A percentile compares a stretch with the other conserved stretches of the same genome.
These are phyloP conservation scores for Wickerhamomyces bovis DNA, from an alignment of 805 yeast genomes.

Conservation along the genomic window DNA sequence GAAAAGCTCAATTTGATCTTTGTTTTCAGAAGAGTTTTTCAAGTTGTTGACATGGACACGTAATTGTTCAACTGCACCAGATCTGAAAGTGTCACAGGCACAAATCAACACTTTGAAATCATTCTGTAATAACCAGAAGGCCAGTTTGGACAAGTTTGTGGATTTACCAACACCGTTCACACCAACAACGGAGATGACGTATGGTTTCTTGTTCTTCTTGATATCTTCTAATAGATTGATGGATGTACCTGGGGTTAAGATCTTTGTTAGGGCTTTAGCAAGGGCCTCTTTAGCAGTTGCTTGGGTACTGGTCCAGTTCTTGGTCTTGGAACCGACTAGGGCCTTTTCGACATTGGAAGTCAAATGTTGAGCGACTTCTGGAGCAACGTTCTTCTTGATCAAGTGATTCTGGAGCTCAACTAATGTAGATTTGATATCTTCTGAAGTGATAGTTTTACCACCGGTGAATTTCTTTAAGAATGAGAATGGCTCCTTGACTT, in stretches of 20 bases:
- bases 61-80: slow-evolving; percentile 98
- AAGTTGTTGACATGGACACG: slow-evolving; percentile 89
- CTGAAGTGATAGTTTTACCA: slow-evolving; percentile 57
- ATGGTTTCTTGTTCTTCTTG: slow-evolving; percentile 44
- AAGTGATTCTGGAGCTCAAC: slow-evolving; percentile 68
- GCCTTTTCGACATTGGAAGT: slow-evolving; percentile 65
- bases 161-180: slow-evolving; percentile 98
- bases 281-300: slow-evolving; percentile 64
- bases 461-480: slow-evolving; percentile 60
- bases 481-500: slow-evolving; percentile 41
- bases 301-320: slow-evolving; percentile 67
- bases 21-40: slow-evolving; percentile 54
- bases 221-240: slow-evolving; percentile 82
- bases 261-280: slow-evolving; percentile 57
- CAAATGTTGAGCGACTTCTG: slow-evolving; percentile 73
- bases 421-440: slow-evolving; percentile 61
- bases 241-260: slow-evolving; percentile 88
- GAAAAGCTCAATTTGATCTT: slow-evolving; percentile 54
- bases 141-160: slow-evolving; percentile 87
- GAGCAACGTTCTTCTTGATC: slow-evolving; percentile 84
- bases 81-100: slow-evolving; percentile 96
- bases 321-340: slow-evolving; percentile 66
- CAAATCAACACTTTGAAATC: slow-evolving; percentile 81
- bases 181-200: slow-evolving; percentile 95
- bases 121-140: slow-evolving; percentile 92